Conservation (phyloP, 108 stramenopile genomes). For the Seminavis robusta region DNA sequence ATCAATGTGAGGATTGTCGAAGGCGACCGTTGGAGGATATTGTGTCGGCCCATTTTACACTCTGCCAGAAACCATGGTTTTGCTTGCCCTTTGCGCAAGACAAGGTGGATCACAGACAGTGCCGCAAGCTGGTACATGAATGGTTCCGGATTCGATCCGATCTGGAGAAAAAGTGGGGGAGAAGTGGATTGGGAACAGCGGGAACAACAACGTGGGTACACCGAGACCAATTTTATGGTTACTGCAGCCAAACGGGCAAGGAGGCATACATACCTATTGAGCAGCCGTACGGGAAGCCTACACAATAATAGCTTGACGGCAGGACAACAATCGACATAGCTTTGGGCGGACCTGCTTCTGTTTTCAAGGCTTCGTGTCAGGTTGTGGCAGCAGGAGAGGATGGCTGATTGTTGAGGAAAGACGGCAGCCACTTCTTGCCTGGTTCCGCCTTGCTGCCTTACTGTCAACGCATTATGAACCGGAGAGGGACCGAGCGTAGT, state of each 20-base stretch:
- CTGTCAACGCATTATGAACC: too few species aligned
- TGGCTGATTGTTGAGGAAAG: too few species aligned
- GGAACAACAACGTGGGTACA: slow-evolving; percentile 27
- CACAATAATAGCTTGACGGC: too few species aligned
- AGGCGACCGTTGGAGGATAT: slow-evolving; percentile 41
- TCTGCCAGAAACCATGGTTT: slow-evolving; percentile 90
- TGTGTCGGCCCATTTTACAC: slow-evolving; percentile 86
- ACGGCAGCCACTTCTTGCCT: too few species aligned
- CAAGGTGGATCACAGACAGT: slow-evolving; percentile 32
- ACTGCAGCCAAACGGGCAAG: slow-evolving; percentile 45
- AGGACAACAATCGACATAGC: too few species aligned
- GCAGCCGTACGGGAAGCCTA: slow-evolving; percentile 31
- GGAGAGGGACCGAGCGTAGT: too few species aligned
- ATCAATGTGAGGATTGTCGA: slow-evolving; percentile 71
- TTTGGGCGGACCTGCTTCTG: too few species aligned
- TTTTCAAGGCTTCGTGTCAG: too few species aligned
- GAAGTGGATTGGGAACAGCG: slow-evolving; percentile 34
- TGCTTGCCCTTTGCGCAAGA: slow-evolving; percentile 51
- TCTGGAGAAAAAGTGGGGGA: slow-evolving; percentile 53
- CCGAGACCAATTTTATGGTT: slow-evolving; percentile 64
- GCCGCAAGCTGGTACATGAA: slow-evolving; percentile 27
- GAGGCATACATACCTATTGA: slow-evolving; percentile 52
- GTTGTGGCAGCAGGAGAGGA: too few species aligned
- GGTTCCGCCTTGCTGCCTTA: too few species aligned
- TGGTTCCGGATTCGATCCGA: slow-evolving; percentile 48